Evolutionary conservation across 305 asterid species (phyloP), one percentile per base, ranked within the genome.

Genomic region (Andrographis paniculata): DNA sequence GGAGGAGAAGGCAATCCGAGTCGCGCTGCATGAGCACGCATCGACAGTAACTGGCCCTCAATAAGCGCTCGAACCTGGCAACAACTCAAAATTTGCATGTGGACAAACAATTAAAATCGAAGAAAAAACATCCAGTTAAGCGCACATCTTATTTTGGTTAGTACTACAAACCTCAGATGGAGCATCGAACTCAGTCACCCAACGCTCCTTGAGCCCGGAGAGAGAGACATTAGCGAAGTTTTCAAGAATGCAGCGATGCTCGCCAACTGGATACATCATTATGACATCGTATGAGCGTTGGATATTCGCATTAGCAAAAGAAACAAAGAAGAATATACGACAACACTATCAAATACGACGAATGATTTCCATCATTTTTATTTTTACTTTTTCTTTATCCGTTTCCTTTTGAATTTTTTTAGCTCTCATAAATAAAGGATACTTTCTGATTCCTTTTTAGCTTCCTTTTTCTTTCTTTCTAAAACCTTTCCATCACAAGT

Each of bases 31-130:
- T 83, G 94, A 54, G 82, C 84, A 36, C 91, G 70, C 87, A 79
- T 83, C 9, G 94, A 83, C 12, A 83, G 82, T n/a, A 83, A 65
- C 67, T 83, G 91, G 27, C 94, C 94, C 69, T 83, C 94, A 15
- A 83, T 50, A 43, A 83, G 20, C 6, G 87, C 91, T 62, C 94
- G 69, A n/a, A 79, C 77, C 94, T 83, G 78, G 14, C 46, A n/a
- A n/a, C n/a, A n/a, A 55, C 42, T 31, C 24, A 46, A 31, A 20
- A 17, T 33, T 15, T 15, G 15, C 14, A 17, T 17, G 13, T 19
- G 38, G 20, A 37, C 41, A 28, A 24, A 24, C 30, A 35, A 27
- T 14, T 5, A 39, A 14, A n/a, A n/a, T 17, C 20, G 7, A 39
- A 39, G 20, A n/a, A 39, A n/a, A 18, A 5, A 14, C 6, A 14